Evolutionary conservation across 257 asterid genomes (phyloP), one percentile per base, ranked within the genome.

Genomic region (Cordia subcordata): DNA sequence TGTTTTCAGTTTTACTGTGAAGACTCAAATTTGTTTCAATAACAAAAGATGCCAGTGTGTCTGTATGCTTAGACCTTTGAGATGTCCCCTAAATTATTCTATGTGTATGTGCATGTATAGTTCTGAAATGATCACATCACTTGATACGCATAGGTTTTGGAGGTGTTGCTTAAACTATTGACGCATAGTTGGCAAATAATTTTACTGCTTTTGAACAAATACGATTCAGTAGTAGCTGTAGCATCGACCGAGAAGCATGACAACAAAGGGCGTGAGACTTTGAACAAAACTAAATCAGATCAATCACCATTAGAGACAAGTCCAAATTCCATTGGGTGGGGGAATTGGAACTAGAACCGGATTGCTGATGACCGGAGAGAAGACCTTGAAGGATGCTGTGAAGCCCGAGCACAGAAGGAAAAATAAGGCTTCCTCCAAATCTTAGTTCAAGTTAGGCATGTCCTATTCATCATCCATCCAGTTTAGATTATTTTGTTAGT

Each of bases 341-440:
- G 60, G 58, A 0, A 54, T 67, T 52, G 78, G 49, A 73, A 63
- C 72, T 33, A 65, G 20, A 55, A 65, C 72, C n/a, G n/a, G n/a
- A n/a, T n/a, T n/a, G 47, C 57, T 38, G 49, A 70, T 61, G 37
- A 75, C 20, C 55, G 57, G 62, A 55, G 76, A 72, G 50, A 82
- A 75, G 83, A 82, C 91, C 17, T 77, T 88, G 66, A 70, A 70
- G 72, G 97, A 86, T 69, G 97, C 95, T 13, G 96, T 82, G 75
- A 93, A 86, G 77, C 91, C 94, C 45, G 85, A 86, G 76, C 88
- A 85, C 78, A 86, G 72, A 70, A 72, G 95, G 61, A 82, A 76
- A 75, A 77, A 81, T 84, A 85, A 72, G 80, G 72, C 59, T 8
- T 13, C 39, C 8, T 58, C 81, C 22, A 68, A 70, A 47, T 49